Conservation (phyloP, 768 basidiomycete species). For the Crucibulum laeve region DNA sequence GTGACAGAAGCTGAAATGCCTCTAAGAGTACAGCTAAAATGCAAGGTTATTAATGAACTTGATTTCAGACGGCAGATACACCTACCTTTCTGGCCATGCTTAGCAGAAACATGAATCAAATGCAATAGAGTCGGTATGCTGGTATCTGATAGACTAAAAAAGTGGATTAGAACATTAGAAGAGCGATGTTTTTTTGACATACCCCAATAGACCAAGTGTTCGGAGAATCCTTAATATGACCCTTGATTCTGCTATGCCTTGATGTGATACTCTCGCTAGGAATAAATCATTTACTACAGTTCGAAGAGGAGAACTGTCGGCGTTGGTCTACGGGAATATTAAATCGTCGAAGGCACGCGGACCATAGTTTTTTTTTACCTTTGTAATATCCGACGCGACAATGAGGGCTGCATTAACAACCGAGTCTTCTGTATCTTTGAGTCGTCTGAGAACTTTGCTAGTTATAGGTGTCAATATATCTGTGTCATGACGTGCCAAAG, state of each 20-base stretch:
- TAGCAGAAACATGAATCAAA: slow-evolving; percentile 19
- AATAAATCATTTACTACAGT: too few relatives aligned
- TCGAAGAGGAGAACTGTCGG: too few relatives aligned
- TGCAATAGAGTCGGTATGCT: slow-evolving; percentile 18
- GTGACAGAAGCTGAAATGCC: slow-evolving; percentile 30
- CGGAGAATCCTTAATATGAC: slow-evolving; percentile 20
- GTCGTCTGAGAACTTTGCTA: slow-evolving; percentile 29
- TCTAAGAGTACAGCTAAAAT: slow-evolving; percentile 26
- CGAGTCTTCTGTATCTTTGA: slow-evolving; percentile 37
- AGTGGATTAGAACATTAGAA: not conserved
- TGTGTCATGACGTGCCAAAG: slow-evolving; percentile 41
- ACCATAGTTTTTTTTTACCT: too few relatives aligned
- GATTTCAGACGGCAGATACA: not conserved
- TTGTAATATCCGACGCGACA: slow-evolving; percentile 13
- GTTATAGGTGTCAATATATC: slow-evolving; percentile 41
- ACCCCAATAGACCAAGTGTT: slow-evolving; percentile 25
- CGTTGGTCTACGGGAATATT: too few relatives aligned
- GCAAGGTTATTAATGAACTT: not conserved
- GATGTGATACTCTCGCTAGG: too few relatives aligned
- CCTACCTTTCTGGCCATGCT: slow-evolving; percentile 6
- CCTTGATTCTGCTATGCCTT: too few relatives aligned
- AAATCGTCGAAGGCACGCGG: too few relatives aligned
- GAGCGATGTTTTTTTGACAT: slow-evolving; percentile 6
- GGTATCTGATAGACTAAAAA: slow-evolving; percentile 14
- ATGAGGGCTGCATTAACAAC: slow-evolving; percentile 45